Conservation (phyloP, 2,329 filamentous ascomycete genomes). For the Cladosporium sp. region DNA sequence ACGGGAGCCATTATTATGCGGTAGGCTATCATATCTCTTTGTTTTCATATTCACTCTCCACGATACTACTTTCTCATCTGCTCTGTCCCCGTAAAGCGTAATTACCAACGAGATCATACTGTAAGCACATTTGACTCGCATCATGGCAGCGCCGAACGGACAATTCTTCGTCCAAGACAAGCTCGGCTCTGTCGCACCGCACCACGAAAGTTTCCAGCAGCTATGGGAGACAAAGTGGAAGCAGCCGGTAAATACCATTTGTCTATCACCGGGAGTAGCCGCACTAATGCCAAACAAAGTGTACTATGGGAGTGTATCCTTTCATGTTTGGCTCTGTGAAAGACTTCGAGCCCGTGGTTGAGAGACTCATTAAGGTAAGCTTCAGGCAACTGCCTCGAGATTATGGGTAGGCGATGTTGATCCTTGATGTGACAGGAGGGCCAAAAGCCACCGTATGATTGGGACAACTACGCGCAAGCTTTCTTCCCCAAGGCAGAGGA, state of each 20-base stretch:
- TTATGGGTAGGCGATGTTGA: background rate
- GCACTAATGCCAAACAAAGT: background rate
- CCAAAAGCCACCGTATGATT: slow-evolving; percentile 59
- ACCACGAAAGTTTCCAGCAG: slow-evolving; percentile 43
- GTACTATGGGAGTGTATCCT: slow-evolving; percentile 44
- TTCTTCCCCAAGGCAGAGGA: slow-evolving; percentile 56
- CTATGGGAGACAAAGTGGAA: slow-evolving; percentile 74
- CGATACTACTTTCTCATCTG: background rate
- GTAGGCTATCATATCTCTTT: background rate
- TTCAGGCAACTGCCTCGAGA: background rate
- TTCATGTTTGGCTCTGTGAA: slow-evolving; percentile 66
- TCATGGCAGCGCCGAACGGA: slow-evolving; percentile 21
- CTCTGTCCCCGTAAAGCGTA: background rate
- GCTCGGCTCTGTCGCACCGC: slow-evolving; percentile 35
- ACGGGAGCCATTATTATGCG: too few relatives aligned
- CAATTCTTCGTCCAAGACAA: slow-evolving; percentile 44
- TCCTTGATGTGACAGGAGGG: slow-evolving; percentile 35
- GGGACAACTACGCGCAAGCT: slow-evolving; percentile 55
- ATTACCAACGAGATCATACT: background rate
- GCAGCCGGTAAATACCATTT: slow-evolving; percentile 46
- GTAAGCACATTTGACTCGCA: background rate
- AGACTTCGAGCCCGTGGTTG: slow-evolving; percentile 65
- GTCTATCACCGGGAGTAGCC: background rate
- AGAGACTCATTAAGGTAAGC: slow-evolving; percentile 52
- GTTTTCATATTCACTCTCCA: background rate